These are phyloP conservation scores for Fraxinus baroniana DNA, from an alignment of 305 asterid species.

Conservation along the genomic window DNA sequence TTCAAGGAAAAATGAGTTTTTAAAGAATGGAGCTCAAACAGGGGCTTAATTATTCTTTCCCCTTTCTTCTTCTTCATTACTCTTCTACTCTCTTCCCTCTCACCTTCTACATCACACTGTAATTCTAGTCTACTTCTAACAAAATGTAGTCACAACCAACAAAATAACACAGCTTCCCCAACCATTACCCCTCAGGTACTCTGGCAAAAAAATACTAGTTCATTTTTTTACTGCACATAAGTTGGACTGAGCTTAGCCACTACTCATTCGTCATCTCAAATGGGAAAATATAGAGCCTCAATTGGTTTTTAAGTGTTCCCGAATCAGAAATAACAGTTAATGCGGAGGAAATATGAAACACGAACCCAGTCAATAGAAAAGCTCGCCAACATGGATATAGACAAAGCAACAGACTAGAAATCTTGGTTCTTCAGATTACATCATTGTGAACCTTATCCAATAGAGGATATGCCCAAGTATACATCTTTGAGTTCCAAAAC, in stretches of 20 bases:
- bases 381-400: neutral
- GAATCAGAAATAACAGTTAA: neutral
- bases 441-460: neutral
- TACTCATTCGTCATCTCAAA: neutral
- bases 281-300: neutral
- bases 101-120: neutral
- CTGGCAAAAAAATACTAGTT: neutral
- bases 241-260: neutral
- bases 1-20: neutral
- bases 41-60: neutral
- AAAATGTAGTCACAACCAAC: neutral
- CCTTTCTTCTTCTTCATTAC: neutral
- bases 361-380: neutral
- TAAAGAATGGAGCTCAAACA: neutral
- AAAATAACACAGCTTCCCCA: neutral
- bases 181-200: neutral
- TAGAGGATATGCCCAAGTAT: constrained; percentile 29
- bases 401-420: neutral
- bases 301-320: neutral
- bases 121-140: neutral
- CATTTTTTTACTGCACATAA: neutral
- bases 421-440: neutral
- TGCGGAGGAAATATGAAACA: neutral
- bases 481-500: constrained; percentile 34
- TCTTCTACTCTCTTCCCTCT: neutral